phyloP scores from a whole-genome alignment of 106 monocot genomes.

The Dioscorea dumetorum region DNA sequence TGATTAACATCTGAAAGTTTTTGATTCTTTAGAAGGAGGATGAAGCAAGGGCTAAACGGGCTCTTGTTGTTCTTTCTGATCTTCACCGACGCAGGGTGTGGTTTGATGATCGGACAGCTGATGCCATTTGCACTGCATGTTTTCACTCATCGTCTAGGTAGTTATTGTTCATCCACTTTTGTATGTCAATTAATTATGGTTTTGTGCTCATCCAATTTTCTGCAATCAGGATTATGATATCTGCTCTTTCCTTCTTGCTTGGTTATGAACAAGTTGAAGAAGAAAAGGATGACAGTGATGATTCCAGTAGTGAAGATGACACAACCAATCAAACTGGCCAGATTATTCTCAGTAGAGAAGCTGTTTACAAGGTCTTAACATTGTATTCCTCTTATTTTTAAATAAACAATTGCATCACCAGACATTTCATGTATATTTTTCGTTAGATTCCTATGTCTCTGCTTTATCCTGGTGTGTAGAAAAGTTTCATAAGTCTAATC shows the following conservation, averaged over 20 bases:
- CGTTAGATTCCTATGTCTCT: no score
- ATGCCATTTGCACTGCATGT: constrained; percentile 87
- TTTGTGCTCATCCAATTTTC: constrained; percentile 3
- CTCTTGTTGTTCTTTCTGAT: constrained; percentile 77
- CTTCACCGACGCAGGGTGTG: constrained; percentile 92
- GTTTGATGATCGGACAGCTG: constrained; percentile 94
- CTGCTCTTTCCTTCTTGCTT: constrained; percentile 83
- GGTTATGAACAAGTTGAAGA: constrained; percentile 60
- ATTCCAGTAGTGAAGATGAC: constrained; percentile 67
- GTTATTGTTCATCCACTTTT: not conserved
- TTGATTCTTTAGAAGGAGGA: constrained; percentile 49
- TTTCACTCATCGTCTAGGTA: constrained; percentile 81
- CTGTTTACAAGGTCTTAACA: constrained; percentile 72
- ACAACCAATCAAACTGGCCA: constrained; percentile 34
- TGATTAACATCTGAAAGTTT: not conserved
- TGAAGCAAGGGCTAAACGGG: constrained; percentile 64
- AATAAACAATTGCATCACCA: no score
- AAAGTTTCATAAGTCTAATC: no score
- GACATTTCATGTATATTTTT: no score
- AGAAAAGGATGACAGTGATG: constrained; percentile 54
- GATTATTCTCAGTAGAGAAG: constrained; percentile 63
- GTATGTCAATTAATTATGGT: not conserved
- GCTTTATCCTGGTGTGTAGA: no score
- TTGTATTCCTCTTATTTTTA: not conserved
- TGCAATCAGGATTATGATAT: constrained; percentile 69